phyloP scores from a whole-genome alignment of 1,139 yeast genomes.

The Suhomyces terraborum region DNA sequence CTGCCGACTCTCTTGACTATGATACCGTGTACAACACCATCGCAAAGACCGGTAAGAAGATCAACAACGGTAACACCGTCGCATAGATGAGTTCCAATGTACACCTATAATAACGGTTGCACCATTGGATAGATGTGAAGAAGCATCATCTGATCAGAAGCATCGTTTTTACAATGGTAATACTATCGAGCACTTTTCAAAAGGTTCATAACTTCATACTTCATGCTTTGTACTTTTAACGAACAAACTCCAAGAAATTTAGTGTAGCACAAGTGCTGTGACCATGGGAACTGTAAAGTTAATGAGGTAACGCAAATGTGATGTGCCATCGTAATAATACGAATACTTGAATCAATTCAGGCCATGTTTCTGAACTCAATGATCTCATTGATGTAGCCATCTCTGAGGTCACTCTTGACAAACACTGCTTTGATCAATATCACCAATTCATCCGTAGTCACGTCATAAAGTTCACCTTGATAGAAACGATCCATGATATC shows the following conservation, averaged over 20 bases:
- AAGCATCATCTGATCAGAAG: too few species aligned
- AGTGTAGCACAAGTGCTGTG: too few species aligned
- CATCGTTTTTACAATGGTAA: too few species aligned
- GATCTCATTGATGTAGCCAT: slow-evolving; percentile 63
- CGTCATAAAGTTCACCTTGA: slow-evolving; percentile 73
- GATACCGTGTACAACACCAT: slow-evolving; percentile 80
- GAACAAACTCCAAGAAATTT: background rate
- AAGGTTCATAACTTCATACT: too few species aligned
- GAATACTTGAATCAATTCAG: background rate
- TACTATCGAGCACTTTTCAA: too few species aligned
- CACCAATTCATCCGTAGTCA: slow-evolving; percentile 66
- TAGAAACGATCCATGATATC: slow-evolving; percentile 72
- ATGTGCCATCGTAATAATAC: too few species aligned
- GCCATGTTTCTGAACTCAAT: slow-evolving; percentile 39
- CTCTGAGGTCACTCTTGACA: slow-evolving; percentile 69
- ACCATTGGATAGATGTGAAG: background rate
- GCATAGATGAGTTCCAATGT: background rate
- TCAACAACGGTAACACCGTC: slow-evolving; percentile 61
- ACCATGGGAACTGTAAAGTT: too few species aligned
- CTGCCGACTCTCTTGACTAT: slow-evolving; percentile 57
- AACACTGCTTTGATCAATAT: slow-evolving; percentile 60
- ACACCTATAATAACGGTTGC: background rate
- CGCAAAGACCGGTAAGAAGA: slow-evolving; percentile 87
- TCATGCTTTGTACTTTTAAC: too few species aligned
- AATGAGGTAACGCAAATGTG: too few species aligned